These are phyloP conservation scores for Clathrospora elynae DNA, from an alignment of 2,329 filamentous ascomycete genomes.

Conservation along the genomic window DNA sequence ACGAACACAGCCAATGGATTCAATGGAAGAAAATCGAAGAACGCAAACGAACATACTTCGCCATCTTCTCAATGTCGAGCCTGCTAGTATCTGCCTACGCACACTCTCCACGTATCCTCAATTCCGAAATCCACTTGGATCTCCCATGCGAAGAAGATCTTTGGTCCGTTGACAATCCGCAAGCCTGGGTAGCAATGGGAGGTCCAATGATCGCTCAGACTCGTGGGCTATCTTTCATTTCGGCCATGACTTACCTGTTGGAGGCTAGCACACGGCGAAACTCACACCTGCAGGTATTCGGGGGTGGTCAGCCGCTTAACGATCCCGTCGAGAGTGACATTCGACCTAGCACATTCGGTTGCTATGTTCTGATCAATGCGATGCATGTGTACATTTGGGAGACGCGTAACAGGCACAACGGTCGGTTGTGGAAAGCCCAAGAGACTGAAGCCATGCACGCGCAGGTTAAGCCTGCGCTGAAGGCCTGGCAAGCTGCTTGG, in stretches of 20 bases:
- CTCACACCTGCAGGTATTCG: conserved; percentile 55
- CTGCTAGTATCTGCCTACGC: conserved; percentile 92
- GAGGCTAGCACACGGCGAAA: conserved; percentile 70
- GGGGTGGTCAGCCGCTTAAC: conserved; percentile 52
- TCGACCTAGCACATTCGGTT: conserved; percentile 88
- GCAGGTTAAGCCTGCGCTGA: conserved; percentile 89
- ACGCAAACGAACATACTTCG: conserved; percentile 88
- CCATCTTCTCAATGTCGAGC: conserved; percentile 89
- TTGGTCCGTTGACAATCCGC: conserved; percentile 81
- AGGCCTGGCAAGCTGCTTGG: conserved; percentile 95
- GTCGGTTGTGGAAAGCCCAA: conserved; percentile 84
- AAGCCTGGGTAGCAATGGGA: conserved; percentile 78
- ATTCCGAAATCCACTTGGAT: conserved; percentile 89
- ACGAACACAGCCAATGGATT: conserved; percentile 78
- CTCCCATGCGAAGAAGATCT: conserved; percentile 92
- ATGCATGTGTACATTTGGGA: conserved; percentile 99
- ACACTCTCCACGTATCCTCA: conserved; percentile 85
- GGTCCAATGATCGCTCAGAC: conserved; percentile 71
- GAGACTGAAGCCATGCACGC: conserved; percentile 96
- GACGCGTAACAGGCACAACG: conserved; percentile 86
- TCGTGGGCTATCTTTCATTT: conserved; percentile 77
- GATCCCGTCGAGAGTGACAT: conserved; percentile 67
- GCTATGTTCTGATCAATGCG: conserved; percentile 88
- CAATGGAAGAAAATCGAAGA: conserved; percentile 89
- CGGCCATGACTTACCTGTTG: conserved; percentile 78